Base-by-base conservation (phyloP, 441 rosid species). In the Gossypium aridum region DNA sequence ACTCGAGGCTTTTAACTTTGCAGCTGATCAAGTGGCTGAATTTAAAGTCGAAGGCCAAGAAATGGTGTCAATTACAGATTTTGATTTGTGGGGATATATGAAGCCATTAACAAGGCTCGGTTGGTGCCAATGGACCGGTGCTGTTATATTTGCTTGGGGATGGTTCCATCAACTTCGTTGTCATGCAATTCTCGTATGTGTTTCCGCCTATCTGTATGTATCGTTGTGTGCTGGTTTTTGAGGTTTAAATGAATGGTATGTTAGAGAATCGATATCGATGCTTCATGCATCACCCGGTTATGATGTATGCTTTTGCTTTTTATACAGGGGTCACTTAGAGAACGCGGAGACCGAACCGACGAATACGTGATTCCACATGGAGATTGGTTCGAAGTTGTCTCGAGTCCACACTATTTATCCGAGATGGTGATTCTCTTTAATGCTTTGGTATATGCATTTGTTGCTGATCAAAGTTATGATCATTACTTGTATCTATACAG, bases 351-450 rank as follows among this genome's bases (percentile, higher is more conserved):
- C 60, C 80, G 56, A 74, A 78, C 70, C 25, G 67, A 14, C 39
- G 28, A 65, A 76, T 78, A 83, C 66, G 80, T 37, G 34, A 26
- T 80, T 23, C 86, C 86, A 6, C 63, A 10, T 70, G 83, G 83
- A 45, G 77, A 78, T 66, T 80, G 86, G 83, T 80, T 83, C 34
- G 78, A 76, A 39, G n/a, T 73, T 20, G 82, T 83, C 20, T 83
- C 86, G 4, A 76, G 77, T 76, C 86, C 86, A 23, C 85, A 77
- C 75, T 77, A 82, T 59, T 73, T 82, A 78, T 81, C 83, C 12
- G 85, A 82, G 75, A 79, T 82, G 55, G 85, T 82, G 77, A 69
- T 39, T 57, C 71, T 70, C 78, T 76, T 72, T 25, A n/a, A 10
- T 14, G 28, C 64, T 54, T 34, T 31, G 37, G 31, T 39, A 45